Conservation (phyloP, 192 early-diverging fungal genomes). For the Phlyctochytrium arcticum region DNA sequence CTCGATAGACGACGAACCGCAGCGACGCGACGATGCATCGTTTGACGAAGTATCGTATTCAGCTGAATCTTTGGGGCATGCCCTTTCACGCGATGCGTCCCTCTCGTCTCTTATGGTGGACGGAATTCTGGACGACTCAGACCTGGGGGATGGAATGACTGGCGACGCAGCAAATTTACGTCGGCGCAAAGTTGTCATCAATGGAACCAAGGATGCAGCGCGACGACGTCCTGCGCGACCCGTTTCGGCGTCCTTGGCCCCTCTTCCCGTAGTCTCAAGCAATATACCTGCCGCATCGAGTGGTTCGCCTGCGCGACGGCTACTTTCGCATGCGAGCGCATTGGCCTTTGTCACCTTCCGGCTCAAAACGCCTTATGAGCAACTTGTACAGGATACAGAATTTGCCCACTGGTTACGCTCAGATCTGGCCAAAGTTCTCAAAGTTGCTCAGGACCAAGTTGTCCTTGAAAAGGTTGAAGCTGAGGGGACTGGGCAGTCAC, state of each 20-base stretch:
- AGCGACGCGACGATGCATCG: constrained; percentile 7
- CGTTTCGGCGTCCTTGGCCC: background rate
- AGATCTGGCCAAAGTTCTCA: constrained; percentile 10
- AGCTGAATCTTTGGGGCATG: constrained; percentile 13
- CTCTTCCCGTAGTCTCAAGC: background rate
- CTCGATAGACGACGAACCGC: too few relatives aligned
- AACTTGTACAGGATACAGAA: constrained; percentile 13
- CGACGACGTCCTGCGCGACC: background rate
- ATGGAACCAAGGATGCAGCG: background rate
- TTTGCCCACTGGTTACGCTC: constrained; percentile 14
- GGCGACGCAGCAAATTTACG: background rate
- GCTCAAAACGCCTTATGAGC: constrained; percentile 2
- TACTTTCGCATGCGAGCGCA: constrained; percentile 10
- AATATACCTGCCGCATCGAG: background rate
- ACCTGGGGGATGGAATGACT: background rate
- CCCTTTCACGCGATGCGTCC: constrained; percentile 17
- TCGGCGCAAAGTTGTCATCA: background rate
- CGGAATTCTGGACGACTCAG: constrained; percentile 11
- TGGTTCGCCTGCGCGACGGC: constrained; percentile 2
- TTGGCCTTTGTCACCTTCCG: constrained; percentile 19
- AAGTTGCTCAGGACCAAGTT: background rate
- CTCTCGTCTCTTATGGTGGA: constrained; percentile 12
- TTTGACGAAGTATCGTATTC: constrained; percentile 23
- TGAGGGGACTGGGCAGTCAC: background rate
- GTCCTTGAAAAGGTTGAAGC: constrained; percentile 23